These are phyloP conservation scores for Viola odorata DNA, from an alignment of 345 rosid species.

Conservation along the genomic window DNA sequence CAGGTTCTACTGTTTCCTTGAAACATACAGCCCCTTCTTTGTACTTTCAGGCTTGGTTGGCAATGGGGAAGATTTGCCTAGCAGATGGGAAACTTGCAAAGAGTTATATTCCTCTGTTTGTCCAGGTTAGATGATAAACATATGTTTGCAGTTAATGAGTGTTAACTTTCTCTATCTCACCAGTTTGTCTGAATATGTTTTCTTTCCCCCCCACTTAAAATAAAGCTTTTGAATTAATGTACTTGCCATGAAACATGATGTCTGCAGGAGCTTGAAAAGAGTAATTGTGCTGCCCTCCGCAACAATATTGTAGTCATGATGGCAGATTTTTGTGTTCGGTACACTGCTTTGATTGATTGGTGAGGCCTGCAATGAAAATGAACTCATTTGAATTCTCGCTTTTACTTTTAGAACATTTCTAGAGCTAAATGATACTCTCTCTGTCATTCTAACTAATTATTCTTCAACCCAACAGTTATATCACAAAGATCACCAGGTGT, in stretches of 20 bases:
- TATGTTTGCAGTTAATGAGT: background rate
- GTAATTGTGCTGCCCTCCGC: constrained; percentile 81
- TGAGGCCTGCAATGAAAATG: constrained; percentile 30
- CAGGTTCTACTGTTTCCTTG: constrained; percentile 44
- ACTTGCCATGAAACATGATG: background rate
- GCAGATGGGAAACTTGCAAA: constrained; percentile 87
- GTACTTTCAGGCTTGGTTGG: constrained; percentile 81
- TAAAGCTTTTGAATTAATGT: background rate
- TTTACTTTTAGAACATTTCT: no score
- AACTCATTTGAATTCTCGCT: background rate
- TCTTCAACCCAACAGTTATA: constrained; percentile 54
- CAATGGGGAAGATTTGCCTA: constrained; percentile 90
- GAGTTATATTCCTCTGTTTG: constrained; percentile 78
- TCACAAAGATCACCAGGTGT: constrained; percentile 75
- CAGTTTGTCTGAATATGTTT: background rate
- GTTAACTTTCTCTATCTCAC: no score
- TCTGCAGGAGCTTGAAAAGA: constrained; percentile 82
- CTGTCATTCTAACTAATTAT: constrained; percentile 17
- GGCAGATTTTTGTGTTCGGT: constrained; percentile 91
- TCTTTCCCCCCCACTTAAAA: background rate
- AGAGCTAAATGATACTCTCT: constrained; percentile 11
- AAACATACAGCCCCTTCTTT: constrained; percentile 62
- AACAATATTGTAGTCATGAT: constrained; percentile 82
- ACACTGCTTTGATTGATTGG: constrained; percentile 93
- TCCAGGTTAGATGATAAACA: constrained; percentile 50